Percentiles rank a stretch among this genome's conserved stretches.
phyloP scores from a whole-genome alignment of 768 basidiomycete species.

The Pleurotus eryngii region DNA sequence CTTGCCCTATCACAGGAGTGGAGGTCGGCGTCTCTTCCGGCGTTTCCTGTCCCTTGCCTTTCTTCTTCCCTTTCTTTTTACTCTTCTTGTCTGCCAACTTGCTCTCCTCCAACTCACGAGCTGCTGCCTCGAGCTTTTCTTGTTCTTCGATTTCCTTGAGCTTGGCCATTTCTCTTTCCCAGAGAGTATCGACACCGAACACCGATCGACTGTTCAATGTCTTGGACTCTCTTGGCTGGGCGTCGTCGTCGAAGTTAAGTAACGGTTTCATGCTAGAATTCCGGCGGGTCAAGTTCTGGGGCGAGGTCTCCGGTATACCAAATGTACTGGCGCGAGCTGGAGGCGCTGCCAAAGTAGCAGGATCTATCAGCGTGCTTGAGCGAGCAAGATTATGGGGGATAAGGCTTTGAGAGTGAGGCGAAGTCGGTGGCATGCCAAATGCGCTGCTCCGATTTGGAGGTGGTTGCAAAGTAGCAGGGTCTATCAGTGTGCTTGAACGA shows the following conservation, averaged over 20 bases:
- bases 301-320: slow-evolving; percentile 31
- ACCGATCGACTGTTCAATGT: slow-evolving; percentile 62
- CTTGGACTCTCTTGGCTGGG: slow-evolving; percentile 15
- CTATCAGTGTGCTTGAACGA: slow-evolving; percentile 69
- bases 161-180: slow-evolving; percentile 86
- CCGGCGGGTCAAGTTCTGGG: slow-evolving; percentile 37
- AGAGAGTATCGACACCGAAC: slow-evolving; percentile 90
- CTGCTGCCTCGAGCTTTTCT: slow-evolving; percentile 60
- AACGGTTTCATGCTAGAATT: slow-evolving; percentile 65
- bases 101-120: slow-evolving; percentile 41
- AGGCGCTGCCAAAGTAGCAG: slow-evolving; percentile 49
- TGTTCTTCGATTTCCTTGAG: slow-evolving; percentile 70
- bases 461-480: slow-evolving; percentile 55
- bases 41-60: slow-evolving; percentile 25
- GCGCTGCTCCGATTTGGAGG: slow-evolving; percentile 46
- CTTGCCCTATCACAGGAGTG: slow-evolving; percentile 10
- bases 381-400: slow-evolving; percentile 45
- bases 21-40: not conserved
- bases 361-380: slow-evolving; percentile 73
- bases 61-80: slow-evolving; percentile 45
- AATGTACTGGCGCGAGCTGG: slow-evolving; percentile 45
- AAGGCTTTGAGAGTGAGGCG: slow-evolving; percentile 27
- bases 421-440: slow-evolving; percentile 33
- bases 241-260: slow-evolving; percentile 58
- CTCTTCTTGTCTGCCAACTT: slow-evolving; percentile 43